Evolutionary conservation across 2,329 filamentous ascomycete genomes (phyloP), one percentile per base, ranked within the genome.

Genomic region (Diaporthe nobilis): DNA sequence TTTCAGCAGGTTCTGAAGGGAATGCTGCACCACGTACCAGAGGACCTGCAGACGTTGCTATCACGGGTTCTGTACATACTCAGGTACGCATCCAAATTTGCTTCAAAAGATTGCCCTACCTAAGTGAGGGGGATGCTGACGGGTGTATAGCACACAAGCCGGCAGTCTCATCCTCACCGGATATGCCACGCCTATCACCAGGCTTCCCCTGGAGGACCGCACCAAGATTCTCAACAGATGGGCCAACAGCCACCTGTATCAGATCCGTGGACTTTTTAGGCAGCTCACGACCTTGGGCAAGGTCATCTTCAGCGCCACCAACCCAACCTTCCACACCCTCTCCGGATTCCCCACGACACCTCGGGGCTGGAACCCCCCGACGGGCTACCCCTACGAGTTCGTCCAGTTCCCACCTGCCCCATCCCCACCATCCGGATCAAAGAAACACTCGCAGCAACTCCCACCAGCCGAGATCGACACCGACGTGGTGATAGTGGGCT

Each of bases 281-380:
- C 85, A 85, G 2, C 77, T 91, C 65, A 86, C 86, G 1, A 79
- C 84, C 1, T 78, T 90, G 8, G 81, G 82, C 7, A 88, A 87
- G 74, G 81, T 85, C 44, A 83, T 83, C 49, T 89, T 86, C 86
- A 80, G 86, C 42, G 87, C 86, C 72, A 86, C 85, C 6, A 87
- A 85, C 15, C 85, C 86, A 0, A 84, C 82, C 0, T 83, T 89
- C 25, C 82, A 84, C 51, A 81, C 80, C 2, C 77, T 89, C 9
- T 83, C 88, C 13, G 86, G 85, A 2, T 87, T 86, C 51, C 75
- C 77, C 25, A 58, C 39, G 15, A 77, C 68, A 9, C 77, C 77
- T 39, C 74, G 61, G 77, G 80, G 80, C 71, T 78, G 79, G 77
- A 77, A 72, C 3, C 76, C 77, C 13, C 75, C 65, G 2, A 31